Evolutionary conservation across 306 rosid species (phyloP), one percentile per base, ranked within the genome.

Genomic region (Medicago lupulina): DNA sequence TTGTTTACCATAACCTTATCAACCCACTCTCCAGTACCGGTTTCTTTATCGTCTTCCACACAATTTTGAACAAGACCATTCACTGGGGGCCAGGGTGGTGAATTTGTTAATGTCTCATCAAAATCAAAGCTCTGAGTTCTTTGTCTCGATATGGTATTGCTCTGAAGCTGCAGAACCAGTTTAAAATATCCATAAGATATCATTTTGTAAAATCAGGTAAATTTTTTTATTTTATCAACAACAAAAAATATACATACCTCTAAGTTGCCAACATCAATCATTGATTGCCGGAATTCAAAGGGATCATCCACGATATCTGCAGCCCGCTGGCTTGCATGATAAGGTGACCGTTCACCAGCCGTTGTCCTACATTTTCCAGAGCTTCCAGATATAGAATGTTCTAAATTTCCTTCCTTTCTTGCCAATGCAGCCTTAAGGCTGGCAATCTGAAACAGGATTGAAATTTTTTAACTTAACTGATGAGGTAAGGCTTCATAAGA

Each of bases 1-100:
- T 90, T 94, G 93, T 94, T 94, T 73, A 94, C 98, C 98, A 94
- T 94, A 41, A 94, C 98, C 81, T 94, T 94, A 75, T 94, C 98
- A 40, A 94, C 93, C 98, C 98, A 94, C 46, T 91, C 95, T 9
- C 95, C 97, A 0, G 87, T 76, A 72, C 82, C 87, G 57, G 66
- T 77, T 77, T 91, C 98, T 77, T 58, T 89, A 57, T 91, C 97
- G n/a, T 94, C 96, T 51, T 94, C 98, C 54, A 76, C 78, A 46
- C 67, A 77, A 86, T 76, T 85, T 82, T 85, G 89, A 73, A 84
- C 87, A 55, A 89, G 91, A 81, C 86, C 79, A 23, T 79, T 89
- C 58, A 85, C 90, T 1, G 96, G 97, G 21, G 96, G 97, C 97
- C 97, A 94, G 38, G 93, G 90, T 46, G 98, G 97, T 44, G 98